Base-by-base conservation (phyloP, 2,329 filamentous ascomycete genomes). In the Aspergillus sp. region DNA sequence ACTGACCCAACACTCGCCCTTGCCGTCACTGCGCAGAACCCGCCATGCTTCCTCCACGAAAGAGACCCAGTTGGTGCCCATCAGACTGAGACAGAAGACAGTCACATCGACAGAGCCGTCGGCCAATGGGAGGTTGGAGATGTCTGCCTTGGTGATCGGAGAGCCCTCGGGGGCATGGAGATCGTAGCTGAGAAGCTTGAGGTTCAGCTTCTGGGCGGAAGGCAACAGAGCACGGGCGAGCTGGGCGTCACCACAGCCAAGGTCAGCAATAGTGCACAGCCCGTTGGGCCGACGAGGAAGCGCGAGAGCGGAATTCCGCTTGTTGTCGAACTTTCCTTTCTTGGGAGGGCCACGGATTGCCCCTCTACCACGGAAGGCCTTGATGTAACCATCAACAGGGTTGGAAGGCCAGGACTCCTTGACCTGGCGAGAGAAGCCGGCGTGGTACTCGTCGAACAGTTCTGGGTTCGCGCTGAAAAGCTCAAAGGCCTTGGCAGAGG, bases 1-100 rank as follows among this genome's bases (percentile, higher is more conserved):
- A 51, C 92, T 91, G 55, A 99, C 86, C 95, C 95, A 99, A 57
- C 97, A 87, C 81, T 99, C 95, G 67, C 95, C 79, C 64, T 80
- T 80, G 32, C 79, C 95, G 72, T 95, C 94, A 85, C 92, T 93
- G 72, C 92, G 89, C 63, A 99, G 84, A 55, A 98, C 84, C 57
- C 95, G 89, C 81, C 92, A 96, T 13, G 94, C 94, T 80, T 99
- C 95, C 78, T 98, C 95, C 70, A 99, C 86, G 75, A 99, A 98
- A 69, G 92, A 89, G 56, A 96, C 85, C 94, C 95, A 99, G 80
- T 99, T 99, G 58, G 95, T 99, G 72, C 95, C 95, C 95, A 99
- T 99, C 61, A 99, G 86, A 53, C 94, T 95, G 32, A 99, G 85
- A 76, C 95, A 99, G 82, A 98, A 98, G 67, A 99, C 89, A 52